These are phyloP conservation scores for Crucihimalaya himalaica DNA, from an alignment of 345 rosid genomes.

Conservation along the genomic window DNA sequence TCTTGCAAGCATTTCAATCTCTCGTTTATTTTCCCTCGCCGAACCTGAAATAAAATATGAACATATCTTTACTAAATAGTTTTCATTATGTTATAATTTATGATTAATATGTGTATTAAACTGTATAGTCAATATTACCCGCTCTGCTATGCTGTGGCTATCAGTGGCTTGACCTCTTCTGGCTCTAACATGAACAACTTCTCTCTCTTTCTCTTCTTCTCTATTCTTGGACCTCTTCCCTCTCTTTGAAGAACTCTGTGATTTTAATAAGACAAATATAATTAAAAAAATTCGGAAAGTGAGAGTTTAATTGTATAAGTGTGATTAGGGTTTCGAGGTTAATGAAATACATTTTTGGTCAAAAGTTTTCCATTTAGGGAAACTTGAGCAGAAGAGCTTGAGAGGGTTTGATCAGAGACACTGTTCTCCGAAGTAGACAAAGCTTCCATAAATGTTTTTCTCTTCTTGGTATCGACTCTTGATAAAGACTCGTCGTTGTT, in stretches of 20 bases:
- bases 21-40: constrained; percentile 83
- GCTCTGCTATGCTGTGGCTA: constrained; percentile 91
- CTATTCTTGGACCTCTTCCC: constrained; percentile 52
- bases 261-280: neutral
- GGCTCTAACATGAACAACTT: constrained; percentile 91
- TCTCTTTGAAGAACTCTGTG: constrained; percentile 40
- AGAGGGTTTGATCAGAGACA: constrained; percentile 36
- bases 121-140: constrained; percentile 46
- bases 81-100: neutral
- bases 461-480: constrained; percentile 47
- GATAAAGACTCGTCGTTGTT: constrained; percentile 46
- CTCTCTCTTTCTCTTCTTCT: constrained; percentile 54
- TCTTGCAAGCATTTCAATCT: constrained; percentile 70
- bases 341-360: constrained; percentile 17
- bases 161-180: constrained; percentile 95
- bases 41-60: constrained; percentile 46
- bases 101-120: neutral
- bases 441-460: constrained; percentile 23
- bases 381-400: constrained; percentile 27
- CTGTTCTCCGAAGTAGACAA: constrained; percentile 39
- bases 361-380: constrained; percentile 28
- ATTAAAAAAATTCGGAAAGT: neutral
- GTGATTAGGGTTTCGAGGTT: constrained; percentile 23
- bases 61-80: neutral
- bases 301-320: neutral